A percentile compares a stretch with the other conserved stretches of the same genome.
These are phyloP conservation scores for Pseudocercospora musae DNA, from an alignment of 2,329 filamentous ascomycete species.

Conservation along the genomic window DNA sequence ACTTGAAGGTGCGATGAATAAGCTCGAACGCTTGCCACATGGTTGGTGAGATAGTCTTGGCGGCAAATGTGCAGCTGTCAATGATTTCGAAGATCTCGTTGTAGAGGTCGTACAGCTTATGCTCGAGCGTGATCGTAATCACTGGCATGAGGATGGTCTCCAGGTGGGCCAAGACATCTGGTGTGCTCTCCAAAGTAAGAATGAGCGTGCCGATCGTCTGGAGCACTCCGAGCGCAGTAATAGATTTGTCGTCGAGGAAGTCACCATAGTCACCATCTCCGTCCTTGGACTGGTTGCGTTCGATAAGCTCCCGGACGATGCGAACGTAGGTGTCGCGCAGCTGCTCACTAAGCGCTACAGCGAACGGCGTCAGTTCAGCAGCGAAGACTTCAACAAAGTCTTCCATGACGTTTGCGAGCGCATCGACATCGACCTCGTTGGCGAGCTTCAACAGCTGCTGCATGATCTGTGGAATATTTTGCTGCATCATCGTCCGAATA, in stretches of 20 bases:
- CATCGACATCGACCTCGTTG: conserved; percentile 97
- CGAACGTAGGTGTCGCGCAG: conserved; percentile 92
- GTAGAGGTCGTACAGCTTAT: conserved; percentile 96
- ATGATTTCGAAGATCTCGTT: conserved; percentile 99
- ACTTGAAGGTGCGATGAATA: conserved; percentile 95
- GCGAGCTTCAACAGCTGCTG: conserved; percentile 95
- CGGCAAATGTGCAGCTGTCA: conserved; percentile 97
- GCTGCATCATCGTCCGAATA: conserved; percentile 92
- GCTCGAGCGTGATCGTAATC: conserved; percentile 91
- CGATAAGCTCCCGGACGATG: conserved; percentile 85
- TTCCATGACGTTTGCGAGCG: conserved; percentile 97
- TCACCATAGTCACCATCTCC: conserved; percentile 81
- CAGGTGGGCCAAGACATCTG: conserved; percentile 88
- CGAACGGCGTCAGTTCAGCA: conserved; percentile 93
- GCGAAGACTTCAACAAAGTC: conserved; percentile 99
- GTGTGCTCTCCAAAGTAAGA: conserved; percentile 92
- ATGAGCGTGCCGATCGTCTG: conserved; percentile 98
- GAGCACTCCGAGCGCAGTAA: conserved; percentile 90
- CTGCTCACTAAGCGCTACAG: conserved; percentile 92
- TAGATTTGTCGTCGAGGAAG: conserved; percentile 96
- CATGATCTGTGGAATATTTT: conserved; percentile 98
- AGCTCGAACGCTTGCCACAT: conserved; percentile 99
- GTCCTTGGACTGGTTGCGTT: conserved; percentile 75
- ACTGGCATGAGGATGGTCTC: conserved; percentile 97
- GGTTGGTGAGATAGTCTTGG: conserved; percentile 88